Percentiles rank a stretch among this genome's conserved stretches.
Evolutionary conservation across 306 rosid species (phyloP).

Genomic region (Geum urbanum): DNA sequence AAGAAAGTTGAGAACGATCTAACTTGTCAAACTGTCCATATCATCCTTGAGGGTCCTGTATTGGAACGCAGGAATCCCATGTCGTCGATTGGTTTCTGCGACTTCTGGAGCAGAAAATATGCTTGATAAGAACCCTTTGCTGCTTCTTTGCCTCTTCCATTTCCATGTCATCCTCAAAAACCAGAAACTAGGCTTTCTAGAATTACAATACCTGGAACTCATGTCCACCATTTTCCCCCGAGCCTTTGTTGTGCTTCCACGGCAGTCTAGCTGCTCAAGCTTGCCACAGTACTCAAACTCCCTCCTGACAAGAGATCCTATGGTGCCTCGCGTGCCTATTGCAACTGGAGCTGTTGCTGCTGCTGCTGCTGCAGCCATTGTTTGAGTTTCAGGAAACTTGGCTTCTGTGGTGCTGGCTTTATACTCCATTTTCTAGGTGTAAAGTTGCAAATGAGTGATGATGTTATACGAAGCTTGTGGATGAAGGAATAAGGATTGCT

Average conservation of each 20-base stretch:
- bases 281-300: conserved; percentile 72
- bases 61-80: conserved; percentile 47
- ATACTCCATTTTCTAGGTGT: conserved; percentile 26
- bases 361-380: conserved; percentile 64
- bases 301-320: conserved; percentile 67
- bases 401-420: conserved; percentile 33
- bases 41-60: conserved; percentile 60
- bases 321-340: conserved; percentile 77
- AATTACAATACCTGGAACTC: conserved; percentile 11
- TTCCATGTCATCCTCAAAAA: conserved; percentile 49
- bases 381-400: conserved; percentile 28
- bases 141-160: conserved; percentile 50
- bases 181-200: conserved; percentile 54
- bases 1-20: not conserved
- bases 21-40: conserved; percentile 39
- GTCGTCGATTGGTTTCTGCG: conserved; percentile 34
- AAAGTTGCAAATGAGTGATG: conserved; percentile 10
- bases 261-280: conserved; percentile 53
- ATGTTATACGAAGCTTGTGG: conserved; percentile 36
- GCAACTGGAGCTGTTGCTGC: conserved; percentile 59
- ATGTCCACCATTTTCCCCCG: conserved; percentile 28
- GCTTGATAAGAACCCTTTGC: conserved; percentile 38
- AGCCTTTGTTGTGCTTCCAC: conserved; percentile 34
- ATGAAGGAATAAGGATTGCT: conserved; percentile 32
- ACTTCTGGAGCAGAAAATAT: conserved; percentile 50